Evolutionary conservation across 306 rosid species (phyloP).

Genomic region (Medicago lupulina): DNA sequence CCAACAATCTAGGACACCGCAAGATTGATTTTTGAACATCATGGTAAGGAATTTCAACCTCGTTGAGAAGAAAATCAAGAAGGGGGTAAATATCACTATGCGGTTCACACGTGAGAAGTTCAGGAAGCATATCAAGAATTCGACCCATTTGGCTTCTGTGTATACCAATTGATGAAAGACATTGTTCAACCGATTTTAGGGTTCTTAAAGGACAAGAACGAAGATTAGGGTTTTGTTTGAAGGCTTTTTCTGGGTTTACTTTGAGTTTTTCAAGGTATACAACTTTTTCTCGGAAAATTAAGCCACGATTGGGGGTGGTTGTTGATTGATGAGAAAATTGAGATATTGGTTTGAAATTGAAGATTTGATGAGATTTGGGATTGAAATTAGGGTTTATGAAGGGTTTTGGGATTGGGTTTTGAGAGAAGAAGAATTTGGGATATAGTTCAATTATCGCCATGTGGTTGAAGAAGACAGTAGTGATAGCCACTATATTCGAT

Average conservation of each 20-base stretch:
- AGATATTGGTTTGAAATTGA: constrained; percentile 22
- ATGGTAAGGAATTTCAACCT: constrained; percentile 64
- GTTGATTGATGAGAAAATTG: constrained; percentile 42
- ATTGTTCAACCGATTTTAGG: constrained; percentile 61
- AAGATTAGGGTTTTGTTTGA: constrained; percentile 62
- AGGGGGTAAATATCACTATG: constrained; percentile 68
- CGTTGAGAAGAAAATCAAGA: constrained; percentile 76
- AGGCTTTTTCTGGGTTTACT: constrained; percentile 65
- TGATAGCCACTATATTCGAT: background rate
- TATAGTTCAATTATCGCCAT: constrained; percentile 41
- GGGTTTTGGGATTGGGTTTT: constrained; percentile 39
- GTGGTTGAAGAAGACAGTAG: background rate
- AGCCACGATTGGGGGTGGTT: constrained; percentile 54
- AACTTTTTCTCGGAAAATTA: constrained; percentile 74
- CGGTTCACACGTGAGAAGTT: constrained; percentile 77
- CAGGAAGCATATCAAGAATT: constrained; percentile 81
- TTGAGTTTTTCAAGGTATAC: constrained; percentile 67
- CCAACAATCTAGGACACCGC: constrained; percentile 78
- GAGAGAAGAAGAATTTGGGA: constrained; percentile 32
- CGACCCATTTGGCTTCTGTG: constrained; percentile 62
- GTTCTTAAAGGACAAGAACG: constrained; percentile 62
- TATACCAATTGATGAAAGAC: constrained; percentile 76
- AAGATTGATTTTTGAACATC: constrained; percentile 58
- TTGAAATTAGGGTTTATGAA: constrained; percentile 42
- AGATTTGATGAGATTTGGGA: background rate